A percentile compares a stretch with the other conserved stretches of the same genome.
Evolutionary conservation across 1,139 yeast species (phyloP).

Genomic region (Debaryomyces sp.): DNA sequence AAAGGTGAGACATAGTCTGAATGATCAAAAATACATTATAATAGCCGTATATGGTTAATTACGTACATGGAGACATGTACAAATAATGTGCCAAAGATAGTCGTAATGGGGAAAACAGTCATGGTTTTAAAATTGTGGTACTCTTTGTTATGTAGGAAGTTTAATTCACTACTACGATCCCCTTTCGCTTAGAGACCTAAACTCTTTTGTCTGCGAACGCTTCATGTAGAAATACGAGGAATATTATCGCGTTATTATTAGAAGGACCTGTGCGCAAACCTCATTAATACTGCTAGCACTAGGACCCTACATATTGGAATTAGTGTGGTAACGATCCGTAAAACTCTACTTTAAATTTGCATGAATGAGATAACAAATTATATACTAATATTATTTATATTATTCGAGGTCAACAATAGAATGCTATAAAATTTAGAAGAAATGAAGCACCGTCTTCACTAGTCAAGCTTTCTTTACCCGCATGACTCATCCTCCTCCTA

Average conservation of each 20-base stretch:
- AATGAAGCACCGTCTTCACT: neutral
- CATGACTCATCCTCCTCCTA: neutral
- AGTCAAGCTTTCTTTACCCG: neutral
- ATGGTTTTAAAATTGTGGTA: constrained; percentile 1
- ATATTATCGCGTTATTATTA: neutral
- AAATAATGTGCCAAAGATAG: neutral
- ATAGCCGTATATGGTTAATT: neutral
- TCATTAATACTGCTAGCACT: neutral
- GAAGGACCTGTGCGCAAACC: neutral
- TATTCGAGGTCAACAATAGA: neutral
- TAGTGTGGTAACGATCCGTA: neutral
- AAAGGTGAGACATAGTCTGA: neutral
- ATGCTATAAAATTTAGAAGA: neutral
- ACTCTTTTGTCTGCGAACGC: neutral
- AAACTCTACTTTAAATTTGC: neutral
- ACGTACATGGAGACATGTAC: neutral
- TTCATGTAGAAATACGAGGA: neutral
- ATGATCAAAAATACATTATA: neutral
- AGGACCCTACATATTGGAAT: neutral
- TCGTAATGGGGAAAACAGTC: neutral
- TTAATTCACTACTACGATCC: neutral
- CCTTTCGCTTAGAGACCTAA: neutral
- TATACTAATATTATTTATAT: neutral
- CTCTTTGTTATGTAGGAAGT: neutral
- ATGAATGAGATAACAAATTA: neutral